A percentile compares a stretch with the other conserved stretches of the same genome.
Conservation (phyloP, 139 green algal genomes). For the Chlorella vulgaris region DNA sequence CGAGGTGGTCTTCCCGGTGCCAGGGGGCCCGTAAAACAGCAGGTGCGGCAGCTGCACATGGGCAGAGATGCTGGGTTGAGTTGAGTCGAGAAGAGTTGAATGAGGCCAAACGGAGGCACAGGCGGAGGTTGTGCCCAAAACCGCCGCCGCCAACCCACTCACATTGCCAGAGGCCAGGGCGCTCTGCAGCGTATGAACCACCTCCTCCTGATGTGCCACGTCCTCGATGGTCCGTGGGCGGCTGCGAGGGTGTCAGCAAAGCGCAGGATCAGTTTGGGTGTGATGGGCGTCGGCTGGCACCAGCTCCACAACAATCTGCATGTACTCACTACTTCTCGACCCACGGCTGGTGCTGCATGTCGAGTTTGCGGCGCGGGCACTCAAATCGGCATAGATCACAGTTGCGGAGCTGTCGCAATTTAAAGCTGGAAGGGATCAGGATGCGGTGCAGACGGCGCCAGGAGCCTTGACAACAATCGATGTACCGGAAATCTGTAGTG, state of each 20-base stretch:
- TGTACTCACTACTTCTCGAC: conserved; percentile 86
- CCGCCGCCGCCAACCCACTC: not conserved
- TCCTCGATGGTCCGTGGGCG: conserved; percentile 88
- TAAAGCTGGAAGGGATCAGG: too few species aligned
- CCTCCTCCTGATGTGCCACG: conserved; percentile 95
- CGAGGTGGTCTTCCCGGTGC: conserved; percentile 98
- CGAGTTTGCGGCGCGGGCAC: not conserved
- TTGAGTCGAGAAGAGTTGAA: not conserved
- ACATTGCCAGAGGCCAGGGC: conserved; percentile 90
- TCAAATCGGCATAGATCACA: not conserved
- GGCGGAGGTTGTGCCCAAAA: not conserved
- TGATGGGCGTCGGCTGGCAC: not conserved
- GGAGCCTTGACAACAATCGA: too few species aligned
- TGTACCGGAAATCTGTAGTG: too few species aligned
- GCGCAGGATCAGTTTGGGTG: not conserved
- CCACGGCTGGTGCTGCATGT: conserved; percentile 58
- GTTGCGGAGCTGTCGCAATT: not conserved
- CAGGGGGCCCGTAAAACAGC: conserved; percentile 97
- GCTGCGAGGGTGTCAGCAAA: conserved; percentile 52
- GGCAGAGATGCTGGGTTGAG: not conserved
- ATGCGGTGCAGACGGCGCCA: too few species aligned
- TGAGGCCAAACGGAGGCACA: not conserved
- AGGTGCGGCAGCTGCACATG: conserved; percentile 87
- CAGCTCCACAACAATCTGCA: not conserved
- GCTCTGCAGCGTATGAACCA: conserved; percentile 85